Conservation (phyloP, 495 filamentous ascomycete genomes). For the Xylaria nigripes region DNA sequence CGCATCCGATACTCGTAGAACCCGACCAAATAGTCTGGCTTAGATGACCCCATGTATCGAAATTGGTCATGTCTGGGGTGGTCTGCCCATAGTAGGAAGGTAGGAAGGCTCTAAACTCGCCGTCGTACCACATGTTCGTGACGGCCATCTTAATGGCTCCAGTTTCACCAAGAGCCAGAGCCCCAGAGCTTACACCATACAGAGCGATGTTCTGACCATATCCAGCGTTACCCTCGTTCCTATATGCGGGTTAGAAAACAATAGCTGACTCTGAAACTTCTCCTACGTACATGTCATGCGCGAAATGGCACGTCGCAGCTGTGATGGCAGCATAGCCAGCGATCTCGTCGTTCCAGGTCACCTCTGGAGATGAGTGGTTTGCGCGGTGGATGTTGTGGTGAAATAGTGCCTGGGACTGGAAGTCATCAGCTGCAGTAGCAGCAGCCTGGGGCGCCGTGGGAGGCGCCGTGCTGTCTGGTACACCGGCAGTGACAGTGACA, state of each 20-base stretch:
- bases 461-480: too few species aligned
- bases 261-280: not conserved
- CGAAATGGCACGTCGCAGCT: conserved; percentile 55
- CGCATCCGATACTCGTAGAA: conserved; percentile 67
- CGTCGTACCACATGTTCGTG: conserved; percentile 77
- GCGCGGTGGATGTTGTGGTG: conserved; percentile 83
- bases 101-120: conserved; percentile 49
- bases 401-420: conserved; percentile 45
- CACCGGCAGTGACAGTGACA: conserved; percentile 11
- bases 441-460: conserved; percentile 8
- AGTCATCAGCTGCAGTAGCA: conserved; percentile 14
- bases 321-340: conserved; percentile 49
- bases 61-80: conserved; percentile 49
- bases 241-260: conserved; percentile 22
- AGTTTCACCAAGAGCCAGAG: conserved; percentile 22
- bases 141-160: conserved; percentile 54
- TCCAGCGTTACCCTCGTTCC: conserved; percentile 46
- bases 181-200: conserved; percentile 27
- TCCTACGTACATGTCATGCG: conserved; percentile 63
- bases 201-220: conserved; percentile 84
- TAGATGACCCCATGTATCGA: conserved; percentile 75
- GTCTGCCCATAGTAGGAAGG: conserved; percentile 30
- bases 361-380: conserved; percentile 62
- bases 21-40: conserved; percentile 83
- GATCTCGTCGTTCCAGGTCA: conserved; percentile 56